Evolutionary conservation across 2,329 filamentous ascomycete genomes (phyloP).

Genomic region (Phoma sp.): DNA sequence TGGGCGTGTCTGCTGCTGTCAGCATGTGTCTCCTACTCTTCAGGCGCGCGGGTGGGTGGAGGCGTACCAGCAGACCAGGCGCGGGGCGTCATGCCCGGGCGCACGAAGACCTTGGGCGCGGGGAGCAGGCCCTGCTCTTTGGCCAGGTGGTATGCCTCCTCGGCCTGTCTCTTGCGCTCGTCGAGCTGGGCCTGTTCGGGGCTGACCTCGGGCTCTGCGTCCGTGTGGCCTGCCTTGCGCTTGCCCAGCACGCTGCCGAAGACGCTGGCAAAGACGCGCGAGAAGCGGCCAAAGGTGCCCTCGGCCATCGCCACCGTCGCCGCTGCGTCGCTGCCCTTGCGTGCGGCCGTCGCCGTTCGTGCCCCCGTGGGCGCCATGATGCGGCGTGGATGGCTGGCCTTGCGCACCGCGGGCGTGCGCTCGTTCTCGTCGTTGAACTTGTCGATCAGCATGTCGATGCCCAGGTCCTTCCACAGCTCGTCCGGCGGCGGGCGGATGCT

Average conservation of each 20-base stretch:
- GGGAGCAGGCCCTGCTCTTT: constrained; percentile 45
- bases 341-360: not conserved
- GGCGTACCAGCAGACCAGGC: constrained; percentile 14
- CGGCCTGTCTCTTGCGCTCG: constrained; percentile 39
- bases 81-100: constrained; percentile 26
- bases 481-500: constrained; percentile 42
- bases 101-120: constrained; percentile 42
- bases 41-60: not conserved
- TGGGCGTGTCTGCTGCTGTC: not conserved
- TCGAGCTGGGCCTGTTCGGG: constrained; percentile 27
- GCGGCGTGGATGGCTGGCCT: not conserved
- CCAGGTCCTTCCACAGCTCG: constrained; percentile 38
- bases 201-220: constrained; percentile 26
- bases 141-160: constrained; percentile 41
- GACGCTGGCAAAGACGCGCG: constrained; percentile 34
- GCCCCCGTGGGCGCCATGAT: constrained; percentile 1
- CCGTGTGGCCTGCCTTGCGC: constrained; percentile 37
- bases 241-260: constrained; percentile 40
- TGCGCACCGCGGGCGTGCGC: constrained; percentile 20
- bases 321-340: constrained; percentile 9
- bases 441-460: constrained; percentile 34
- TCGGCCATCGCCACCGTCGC: constrained; percentile 19
- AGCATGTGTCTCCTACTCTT: too few species aligned
- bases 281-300: constrained; percentile 39
- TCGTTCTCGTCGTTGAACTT: constrained; percentile 34